Conservation (phyloP, 352 stramenopile genomes). For the Phytophthora ohioensis region DNA sequence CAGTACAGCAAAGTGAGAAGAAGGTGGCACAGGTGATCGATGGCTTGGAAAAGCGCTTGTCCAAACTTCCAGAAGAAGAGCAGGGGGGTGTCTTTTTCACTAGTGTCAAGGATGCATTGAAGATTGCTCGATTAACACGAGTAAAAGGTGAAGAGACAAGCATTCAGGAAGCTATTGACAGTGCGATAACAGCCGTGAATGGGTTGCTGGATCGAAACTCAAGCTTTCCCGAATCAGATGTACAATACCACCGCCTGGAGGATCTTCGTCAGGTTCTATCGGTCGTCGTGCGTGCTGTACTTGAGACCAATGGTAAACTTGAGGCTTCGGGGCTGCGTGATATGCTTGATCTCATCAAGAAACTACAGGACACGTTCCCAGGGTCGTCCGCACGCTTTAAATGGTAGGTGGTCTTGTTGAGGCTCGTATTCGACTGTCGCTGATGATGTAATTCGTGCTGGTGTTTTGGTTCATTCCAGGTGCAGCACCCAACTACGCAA, state of each 20-base stretch:
- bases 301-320: slow-evolving; percentile 17
- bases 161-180: slow-evolving; percentile 16
- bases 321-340: slow-evolving; percentile 19
- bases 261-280: slow-evolving; percentile 21
- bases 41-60: slow-evolving; percentile 18
- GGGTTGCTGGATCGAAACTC: slow-evolving; percentile 2
- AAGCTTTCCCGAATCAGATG: slow-evolving; percentile 1
- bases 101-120: slow-evolving; percentile 13
- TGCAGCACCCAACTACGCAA: slow-evolving; percentile 21
- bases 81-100: slow-evolving; percentile 2
- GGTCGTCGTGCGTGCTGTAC: slow-evolving; percentile 14
- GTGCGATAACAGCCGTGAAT: background rate
- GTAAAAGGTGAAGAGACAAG: slow-evolving; percentile 16
- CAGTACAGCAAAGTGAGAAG: slow-evolving; percentile 14
- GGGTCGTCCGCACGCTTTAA: slow-evolving; percentile 18
- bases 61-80: slow-evolving; percentile 6
- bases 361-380: slow-evolving; percentile 22
- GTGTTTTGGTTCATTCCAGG: slow-evolving; percentile 10
- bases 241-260: slow-evolving; percentile 6
- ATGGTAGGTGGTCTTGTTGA: slow-evolving; percentile 17
- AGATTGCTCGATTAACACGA: slow-evolving; percentile 8
- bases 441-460: slow-evolving; percentile 1
- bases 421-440: background rate
- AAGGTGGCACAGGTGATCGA: slow-evolving; percentile 13
- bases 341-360: slow-evolving; percentile 17